These are phyloP conservation scores for Lathyrus sativus DNA, from an alignment of 306 rosid genomes.

Conservation along the genomic window DNA sequence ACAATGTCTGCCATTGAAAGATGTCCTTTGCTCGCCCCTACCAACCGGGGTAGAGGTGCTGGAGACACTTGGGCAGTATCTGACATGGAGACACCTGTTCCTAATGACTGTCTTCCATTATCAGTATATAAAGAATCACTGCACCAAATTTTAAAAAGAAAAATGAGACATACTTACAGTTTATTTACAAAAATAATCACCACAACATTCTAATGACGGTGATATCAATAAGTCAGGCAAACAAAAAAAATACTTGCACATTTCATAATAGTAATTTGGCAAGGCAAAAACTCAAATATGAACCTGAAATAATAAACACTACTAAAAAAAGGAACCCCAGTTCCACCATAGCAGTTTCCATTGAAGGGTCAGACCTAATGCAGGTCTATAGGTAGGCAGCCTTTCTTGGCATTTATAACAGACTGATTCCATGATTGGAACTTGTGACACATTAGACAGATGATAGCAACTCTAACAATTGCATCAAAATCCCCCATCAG, in stretches of 20 bases:
- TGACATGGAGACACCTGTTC: conserved; percentile 40
- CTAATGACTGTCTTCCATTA: conserved; percentile 45
- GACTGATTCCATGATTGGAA: not conserved
- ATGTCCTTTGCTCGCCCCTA: conserved; percentile 46
- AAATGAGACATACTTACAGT: not conserved
- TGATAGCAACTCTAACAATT: conserved; percentile 9
- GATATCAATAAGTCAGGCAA: conserved; percentile 23
- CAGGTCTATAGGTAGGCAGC: not conserved
- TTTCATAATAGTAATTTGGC: conserved; percentile 13
- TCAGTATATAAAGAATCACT: conserved; percentile 53
- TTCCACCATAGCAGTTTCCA: not conserved
- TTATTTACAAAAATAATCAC: conserved; percentile 4
- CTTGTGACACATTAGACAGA: not conserved
- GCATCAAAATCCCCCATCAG: not conserved
- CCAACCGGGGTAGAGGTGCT: conserved; percentile 42
- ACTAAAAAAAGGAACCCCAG: not conserved
- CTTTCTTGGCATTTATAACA: conserved; percentile 6
- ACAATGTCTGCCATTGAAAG: conserved; percentile 76
- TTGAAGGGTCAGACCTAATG: conserved; percentile 7
- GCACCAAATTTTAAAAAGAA: conserved; percentile 44
- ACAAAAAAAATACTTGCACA: conserved; percentile 24
- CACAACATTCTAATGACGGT: conserved; percentile 24
- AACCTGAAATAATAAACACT: conserved; percentile 20
- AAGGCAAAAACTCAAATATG: conserved; percentile 21
- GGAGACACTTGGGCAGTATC: conserved; percentile 42